phyloP scores from a whole-genome alignment of 2,329 filamentous ascomycete species.

The Podosphaera xanthii region DNA sequence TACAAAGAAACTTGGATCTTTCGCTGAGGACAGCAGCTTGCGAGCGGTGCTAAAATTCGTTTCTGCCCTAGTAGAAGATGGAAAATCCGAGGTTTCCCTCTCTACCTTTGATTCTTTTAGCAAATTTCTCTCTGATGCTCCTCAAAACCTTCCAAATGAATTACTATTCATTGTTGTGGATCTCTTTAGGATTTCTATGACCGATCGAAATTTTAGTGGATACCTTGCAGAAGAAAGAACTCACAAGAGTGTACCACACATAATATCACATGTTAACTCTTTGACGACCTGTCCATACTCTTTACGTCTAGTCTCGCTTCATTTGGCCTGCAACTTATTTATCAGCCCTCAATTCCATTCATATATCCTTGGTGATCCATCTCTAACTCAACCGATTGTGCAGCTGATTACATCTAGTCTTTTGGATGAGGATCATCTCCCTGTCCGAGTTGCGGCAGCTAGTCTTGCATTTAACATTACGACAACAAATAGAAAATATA shows the following conservation, averaged over 20 bases:
- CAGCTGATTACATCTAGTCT: slow-evolving; percentile 55
- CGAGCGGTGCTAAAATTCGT: slow-evolving; percentile 48
- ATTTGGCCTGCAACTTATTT: slow-evolving; percentile 71
- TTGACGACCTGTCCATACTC: slow-evolving; percentile 48
- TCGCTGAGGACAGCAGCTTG: slow-evolving; percentile 36
- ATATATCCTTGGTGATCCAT: slow-evolving; percentile 30
- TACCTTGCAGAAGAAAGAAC: slow-evolving; percentile 58
- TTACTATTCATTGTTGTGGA: slow-evolving; percentile 67
- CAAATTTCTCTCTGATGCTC: slow-evolving; percentile 31
- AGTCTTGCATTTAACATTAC: slow-evolving; percentile 69
- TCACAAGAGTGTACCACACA: slow-evolving; percentile 36
- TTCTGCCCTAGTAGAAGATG: slow-evolving; percentile 31
- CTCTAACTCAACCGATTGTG: slow-evolving; percentile 35
- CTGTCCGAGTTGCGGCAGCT: slow-evolving; percentile 58
- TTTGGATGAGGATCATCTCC: slow-evolving; percentile 51
- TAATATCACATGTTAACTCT: slow-evolving; percentile 36
- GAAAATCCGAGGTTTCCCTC: slow-evolving; percentile 41
- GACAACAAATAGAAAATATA: slow-evolving; percentile 41
- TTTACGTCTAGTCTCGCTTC: slow-evolving; percentile 60
- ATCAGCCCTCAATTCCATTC: slow-evolving; percentile 47
- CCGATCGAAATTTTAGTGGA: slow-evolving; percentile 57
- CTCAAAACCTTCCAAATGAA: slow-evolving; percentile 34
- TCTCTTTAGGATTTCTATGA: slow-evolving; percentile 53
- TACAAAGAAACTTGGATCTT: slow-evolving; percentile 47
- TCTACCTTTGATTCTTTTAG: slow-evolving; percentile 48